Conservation (phyloP, 345 rosid species). For the Rhodomyrtus tomentosa region DNA sequence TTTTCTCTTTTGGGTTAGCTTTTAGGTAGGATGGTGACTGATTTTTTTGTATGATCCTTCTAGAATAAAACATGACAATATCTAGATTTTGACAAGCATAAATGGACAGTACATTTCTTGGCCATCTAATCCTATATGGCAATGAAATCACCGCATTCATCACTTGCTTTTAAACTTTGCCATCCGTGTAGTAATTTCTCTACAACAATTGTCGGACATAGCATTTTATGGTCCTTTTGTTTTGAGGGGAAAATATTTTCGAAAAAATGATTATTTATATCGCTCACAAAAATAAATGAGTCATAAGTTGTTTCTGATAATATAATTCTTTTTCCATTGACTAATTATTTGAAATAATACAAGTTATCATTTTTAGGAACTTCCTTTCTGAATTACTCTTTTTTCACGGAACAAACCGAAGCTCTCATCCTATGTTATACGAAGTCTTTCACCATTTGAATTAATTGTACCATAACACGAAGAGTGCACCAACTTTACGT, state of each 20-base stretch:
- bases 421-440: no score
- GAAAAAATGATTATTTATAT: no score
- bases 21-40: not conserved
- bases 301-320: no score
- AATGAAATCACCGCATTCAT: not conserved
- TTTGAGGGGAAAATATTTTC: rapidly evolving
- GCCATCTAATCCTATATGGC: not conserved
- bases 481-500: not conserved
- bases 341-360: no score
- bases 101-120: not conserved
- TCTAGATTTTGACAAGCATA: not conserved
- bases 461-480: no score
- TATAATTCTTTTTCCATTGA: no score
- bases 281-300: no score
- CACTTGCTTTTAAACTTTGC: not conserved
- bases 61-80: not conserved
- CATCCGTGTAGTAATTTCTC: not conserved
- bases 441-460: no score
- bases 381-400: no score
- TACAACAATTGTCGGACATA: not conserved
- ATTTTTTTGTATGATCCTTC: not conserved
- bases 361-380: no score
- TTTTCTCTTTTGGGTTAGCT: not conserved
- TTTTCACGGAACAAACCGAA: no score
- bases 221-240: no score